Evolutionary conservation across 106 monocot species (phyloP).

Genomic region (Vanilla planifolia): DNA sequence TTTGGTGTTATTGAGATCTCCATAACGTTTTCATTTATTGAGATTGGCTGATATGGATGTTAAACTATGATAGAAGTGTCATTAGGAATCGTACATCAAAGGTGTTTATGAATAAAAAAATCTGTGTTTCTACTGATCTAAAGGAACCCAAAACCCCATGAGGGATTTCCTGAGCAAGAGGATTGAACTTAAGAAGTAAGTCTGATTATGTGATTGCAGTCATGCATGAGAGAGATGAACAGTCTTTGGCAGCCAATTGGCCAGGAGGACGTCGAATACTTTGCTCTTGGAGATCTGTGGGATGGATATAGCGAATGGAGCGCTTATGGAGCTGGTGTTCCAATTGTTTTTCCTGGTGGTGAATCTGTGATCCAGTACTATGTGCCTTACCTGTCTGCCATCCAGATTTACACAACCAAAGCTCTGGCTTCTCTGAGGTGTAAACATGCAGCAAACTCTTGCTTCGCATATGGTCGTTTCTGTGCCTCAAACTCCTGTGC

Average conservation of each 20-base stretch:
- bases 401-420: conserved; percentile 79
- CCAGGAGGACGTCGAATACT: conserved; percentile 29
- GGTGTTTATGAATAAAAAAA: too few relatives aligned
- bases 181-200: background rate
- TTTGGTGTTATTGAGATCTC: background rate
- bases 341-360: conserved; percentile 16
- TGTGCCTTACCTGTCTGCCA: conserved; percentile 68
- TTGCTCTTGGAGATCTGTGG: conserved; percentile 78
- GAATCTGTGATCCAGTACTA: conserved; percentile 50
- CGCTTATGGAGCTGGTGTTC: conserved; percentile 56
- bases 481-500: background rate
- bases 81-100: too few relatives aligned
- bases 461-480: background rate
- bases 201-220: conserved; percentile 14
- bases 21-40: too few relatives aligned
- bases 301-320: conserved; percentile 77
- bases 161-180: too few relatives aligned
- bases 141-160: too few relatives aligned
- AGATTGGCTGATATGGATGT: too few relatives aligned
- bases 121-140: too few relatives aligned
- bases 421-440: conserved; percentile 36
- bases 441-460: background rate
- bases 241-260: conserved; percentile 16
- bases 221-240: conserved; percentile 19
- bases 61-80: too few relatives aligned